These are phyloP conservation scores for Hypoxylon fuscum DNA, from an alignment of 495 filamentous ascomycete species.

Conservation along the genomic window DNA sequence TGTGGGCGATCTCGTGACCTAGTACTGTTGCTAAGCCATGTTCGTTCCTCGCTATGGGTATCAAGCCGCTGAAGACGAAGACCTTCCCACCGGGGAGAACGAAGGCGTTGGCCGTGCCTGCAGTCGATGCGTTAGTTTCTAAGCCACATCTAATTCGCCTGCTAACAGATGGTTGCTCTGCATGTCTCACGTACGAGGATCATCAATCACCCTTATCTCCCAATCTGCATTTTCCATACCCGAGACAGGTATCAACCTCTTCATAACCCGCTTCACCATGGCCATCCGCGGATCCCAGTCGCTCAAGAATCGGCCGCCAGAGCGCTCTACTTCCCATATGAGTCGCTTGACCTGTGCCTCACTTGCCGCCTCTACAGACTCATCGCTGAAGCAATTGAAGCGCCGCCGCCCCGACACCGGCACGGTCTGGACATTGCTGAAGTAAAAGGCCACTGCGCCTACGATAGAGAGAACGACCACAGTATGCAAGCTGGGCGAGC, in stretches of 20 bases:
- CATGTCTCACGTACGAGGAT: conserved; percentile 53
- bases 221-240: conserved; percentile 70
- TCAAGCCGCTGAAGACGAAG: conserved; percentile 87
- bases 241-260: conserved; percentile 73
- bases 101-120: conserved; percentile 75
- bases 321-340: conserved; percentile 52
- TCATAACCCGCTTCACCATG: conserved; percentile 73
- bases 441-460: conserved; percentile 65
- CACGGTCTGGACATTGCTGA: conserved; percentile 78
- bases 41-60: conserved; percentile 75
- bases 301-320: conserved; percentile 49
- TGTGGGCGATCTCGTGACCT: conserved; percentile 95
- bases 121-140: conserved; percentile 10
- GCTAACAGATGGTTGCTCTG: too few species aligned
- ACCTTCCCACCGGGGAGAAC: conserved; percentile 94
- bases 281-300: conserved; percentile 50
- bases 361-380: conserved; percentile 64
- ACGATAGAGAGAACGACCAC: conserved; percentile 46
- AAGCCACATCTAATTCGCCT: too few species aligned
- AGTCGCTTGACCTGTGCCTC: conserved; percentile 61
- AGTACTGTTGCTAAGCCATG: conserved; percentile 84
- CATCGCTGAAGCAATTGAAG: conserved; percentile 77
- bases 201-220: conserved; percentile 88
- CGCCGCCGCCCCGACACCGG: conserved; percentile 81
- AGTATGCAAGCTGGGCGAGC: conserved; percentile 45